phyloP scores from a whole-genome alignment of 2,329 filamentous ascomycete genomes.

The Penicillium concentricum region DNA sequence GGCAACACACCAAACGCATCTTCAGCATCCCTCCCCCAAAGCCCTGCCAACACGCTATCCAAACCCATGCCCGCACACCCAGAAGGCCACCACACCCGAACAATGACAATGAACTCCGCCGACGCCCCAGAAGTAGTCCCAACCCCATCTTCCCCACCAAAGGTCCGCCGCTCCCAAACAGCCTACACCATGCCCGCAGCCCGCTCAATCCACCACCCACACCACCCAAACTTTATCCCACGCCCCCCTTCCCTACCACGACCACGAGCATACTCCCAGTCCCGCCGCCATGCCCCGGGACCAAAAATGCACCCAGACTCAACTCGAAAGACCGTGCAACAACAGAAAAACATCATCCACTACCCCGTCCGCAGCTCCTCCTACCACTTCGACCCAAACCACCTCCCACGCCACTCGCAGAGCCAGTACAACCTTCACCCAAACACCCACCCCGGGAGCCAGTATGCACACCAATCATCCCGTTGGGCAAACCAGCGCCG shows the following conservation, averaged over 20 bases:
- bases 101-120: constrained; percentile 34
- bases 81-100: constrained; percentile 20
- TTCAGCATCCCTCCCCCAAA: constrained; percentile 3
- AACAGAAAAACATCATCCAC: constrained; percentile 4
- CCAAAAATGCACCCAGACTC: constrained; percentile 8
- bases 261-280: constrained; percentile 19
- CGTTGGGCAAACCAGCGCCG: constrained; percentile 24
- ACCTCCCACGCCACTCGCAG: constrained; percentile 28
- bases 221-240: constrained; percentile 27
- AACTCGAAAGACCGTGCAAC: constrained; percentile 7
- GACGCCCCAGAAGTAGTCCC: constrained; percentile 37
- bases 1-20: constrained; percentile 1
- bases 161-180: constrained; percentile 28
- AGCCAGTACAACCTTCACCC: constrained; percentile 19
- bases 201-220: constrained; percentile 27
- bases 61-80: background rate
- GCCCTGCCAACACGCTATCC: background rate
- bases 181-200: constrained; percentile 12
- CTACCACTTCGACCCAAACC: constrained; percentile 29
- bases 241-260: constrained; percentile 8
- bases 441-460: background rate
- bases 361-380: constrained; percentile 16
- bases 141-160: constrained; percentile 21
- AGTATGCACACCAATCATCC: constrained; percentile 16
- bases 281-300: constrained; percentile 10